Evolutionary conservation across 805 yeast genomes (phyloP).

Genomic region (Candida multigemmis): DNA sequence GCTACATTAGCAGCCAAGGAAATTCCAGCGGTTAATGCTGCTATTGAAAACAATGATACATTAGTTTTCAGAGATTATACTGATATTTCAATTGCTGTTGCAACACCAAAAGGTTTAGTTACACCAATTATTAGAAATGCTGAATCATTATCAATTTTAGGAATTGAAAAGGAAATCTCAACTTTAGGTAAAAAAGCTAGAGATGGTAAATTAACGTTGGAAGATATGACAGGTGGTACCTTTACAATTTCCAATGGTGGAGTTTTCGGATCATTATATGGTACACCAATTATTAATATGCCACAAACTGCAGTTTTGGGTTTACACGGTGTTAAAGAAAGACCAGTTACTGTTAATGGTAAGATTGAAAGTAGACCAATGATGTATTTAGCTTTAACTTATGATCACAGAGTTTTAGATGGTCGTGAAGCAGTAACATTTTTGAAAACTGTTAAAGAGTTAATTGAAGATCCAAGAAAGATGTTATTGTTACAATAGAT

Average conservation of each 20-base stretch:
- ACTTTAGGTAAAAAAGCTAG: constrained; percentile 86
- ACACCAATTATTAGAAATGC: constrained; percentile 98
- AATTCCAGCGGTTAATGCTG: constrained; percentile 90
- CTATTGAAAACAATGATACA: constrained; percentile 86
- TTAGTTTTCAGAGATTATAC: constrained; percentile 94
- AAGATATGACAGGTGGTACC: constrained; percentile 99
- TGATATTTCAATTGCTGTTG: constrained; percentile 94
- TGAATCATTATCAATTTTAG: constrained; percentile 81
- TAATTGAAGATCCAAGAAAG: constrained; percentile 97
- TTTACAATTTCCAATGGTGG: constrained; percentile 99
- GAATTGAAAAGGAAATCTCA: constrained; percentile 80
- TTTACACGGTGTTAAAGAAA: constrained; percentile 93
- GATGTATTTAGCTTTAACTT: constrained; percentile 98
- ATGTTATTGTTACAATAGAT: constrained; percentile 50
- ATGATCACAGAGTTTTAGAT: constrained; percentile 95
- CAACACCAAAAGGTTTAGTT: constrained; percentile 98
- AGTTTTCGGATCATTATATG: constrained; percentile 94
- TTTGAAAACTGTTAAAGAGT: constrained; percentile 92
- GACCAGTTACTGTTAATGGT: constrained; percentile 95
- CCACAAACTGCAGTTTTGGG: constrained; percentile 99
- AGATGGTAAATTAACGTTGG: constrained; percentile 91
- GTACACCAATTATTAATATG: constrained; percentile 96
- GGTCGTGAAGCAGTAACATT: constrained; percentile 99
- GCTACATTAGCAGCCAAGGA: constrained; percentile 88
- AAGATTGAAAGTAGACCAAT: constrained; percentile 95